phyloP scores from a whole-genome alignment of 768 basidiomycete species.

The Pulveroboletus sp. region DNA sequence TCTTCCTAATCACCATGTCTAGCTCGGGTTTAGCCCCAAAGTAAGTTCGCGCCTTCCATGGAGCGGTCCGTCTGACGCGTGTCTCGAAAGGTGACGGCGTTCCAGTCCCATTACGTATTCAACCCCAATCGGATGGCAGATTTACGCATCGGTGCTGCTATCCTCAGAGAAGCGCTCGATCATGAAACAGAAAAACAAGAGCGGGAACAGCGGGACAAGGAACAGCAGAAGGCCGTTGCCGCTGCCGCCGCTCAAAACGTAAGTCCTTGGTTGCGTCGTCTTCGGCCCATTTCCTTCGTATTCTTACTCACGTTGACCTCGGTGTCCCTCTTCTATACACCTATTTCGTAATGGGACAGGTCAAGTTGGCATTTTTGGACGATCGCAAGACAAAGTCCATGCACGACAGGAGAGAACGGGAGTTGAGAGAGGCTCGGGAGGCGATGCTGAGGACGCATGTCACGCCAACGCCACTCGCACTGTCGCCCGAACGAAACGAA shows the following conservation, averaged over 20 bases:
- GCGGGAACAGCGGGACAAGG: slow-evolving; percentile 44
- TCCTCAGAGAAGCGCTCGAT: slow-evolving; percentile 60
- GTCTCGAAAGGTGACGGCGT: slow-evolving; percentile 51
- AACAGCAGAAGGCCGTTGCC: slow-evolving; percentile 56
- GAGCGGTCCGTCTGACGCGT: background rate
- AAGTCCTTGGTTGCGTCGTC: background rate
- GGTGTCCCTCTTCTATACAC: too few relatives aligned
- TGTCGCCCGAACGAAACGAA: background rate
- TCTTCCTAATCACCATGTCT: too few relatives aligned
- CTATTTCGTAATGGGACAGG: slow-evolving; percentile 38
- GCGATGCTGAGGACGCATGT: slow-evolving; percentile 8
- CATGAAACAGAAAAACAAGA: slow-evolving; percentile 48
- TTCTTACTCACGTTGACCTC: background rate
- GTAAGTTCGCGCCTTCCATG: slow-evolving; percentile 33
- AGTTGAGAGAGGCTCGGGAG: slow-evolving; percentile 42
- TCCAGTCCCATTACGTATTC: slow-evolving; percentile 73
- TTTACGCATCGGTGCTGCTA: slow-evolving; percentile 57
- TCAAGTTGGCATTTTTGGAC: slow-evolving; percentile 76
- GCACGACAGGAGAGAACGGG: slow-evolving; percentile 57
- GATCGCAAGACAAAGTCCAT: slow-evolving; percentile 60
- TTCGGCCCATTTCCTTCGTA: background rate
- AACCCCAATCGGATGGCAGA: slow-evolving; percentile 48
- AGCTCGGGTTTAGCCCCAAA: slow-evolving; percentile 75
- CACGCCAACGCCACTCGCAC: background rate
- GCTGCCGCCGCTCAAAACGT: slow-evolving; percentile 57